phyloP scores from a whole-genome alignment of 768 basidiomycete species.

The Botryobasidium botryosum region DNA sequence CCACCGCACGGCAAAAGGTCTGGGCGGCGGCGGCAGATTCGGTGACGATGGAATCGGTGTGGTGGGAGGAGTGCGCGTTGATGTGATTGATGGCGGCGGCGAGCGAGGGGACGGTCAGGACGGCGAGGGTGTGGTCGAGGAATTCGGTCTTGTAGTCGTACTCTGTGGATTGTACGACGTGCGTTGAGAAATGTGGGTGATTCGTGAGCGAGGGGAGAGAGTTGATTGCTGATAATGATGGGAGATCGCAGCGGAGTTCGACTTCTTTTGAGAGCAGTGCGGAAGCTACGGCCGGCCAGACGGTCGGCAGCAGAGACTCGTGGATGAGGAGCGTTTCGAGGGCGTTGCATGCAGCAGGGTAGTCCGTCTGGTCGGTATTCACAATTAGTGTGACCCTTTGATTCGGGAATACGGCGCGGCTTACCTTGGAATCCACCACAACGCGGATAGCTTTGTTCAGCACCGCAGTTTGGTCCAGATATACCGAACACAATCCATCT shows the following conservation, averaged over 20 bases:
- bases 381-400: neutral
- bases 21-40: conserved; percentile 49
- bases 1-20: conserved; percentile 72
- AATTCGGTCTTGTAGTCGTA: conserved; percentile 74
- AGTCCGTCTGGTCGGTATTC: conserved; percentile 45
- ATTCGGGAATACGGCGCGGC: conserved; percentile 4
- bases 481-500: conserved; percentile 85
- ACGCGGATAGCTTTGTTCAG: conserved; percentile 64
- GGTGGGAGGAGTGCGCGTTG: conserved; percentile 85
- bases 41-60: conserved; percentile 87
- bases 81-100: conserved; percentile 68
- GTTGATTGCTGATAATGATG: conserved; percentile 40
- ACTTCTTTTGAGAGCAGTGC: conserved; percentile 56
- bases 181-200: conserved; percentile 13
- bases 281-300: conserved; percentile 70
- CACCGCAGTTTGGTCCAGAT: conserved; percentile 70
- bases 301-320: conserved; percentile 41
- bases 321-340: conserved; percentile 83
- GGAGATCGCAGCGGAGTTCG: conserved; percentile 59
- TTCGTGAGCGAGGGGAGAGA: conserved; percentile 17
- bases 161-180: conserved; percentile 34
- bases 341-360: conserved; percentile 92
- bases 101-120: conserved; percentile 57
- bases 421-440: conserved; percentile 80
- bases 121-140: conserved; percentile 68